A percentile compares a stretch with the other conserved stretches of the same genome.
Evolutionary conservation across 805 yeast species (phyloP).

Genomic region (Saccharomycopsis microspora): DNA sequence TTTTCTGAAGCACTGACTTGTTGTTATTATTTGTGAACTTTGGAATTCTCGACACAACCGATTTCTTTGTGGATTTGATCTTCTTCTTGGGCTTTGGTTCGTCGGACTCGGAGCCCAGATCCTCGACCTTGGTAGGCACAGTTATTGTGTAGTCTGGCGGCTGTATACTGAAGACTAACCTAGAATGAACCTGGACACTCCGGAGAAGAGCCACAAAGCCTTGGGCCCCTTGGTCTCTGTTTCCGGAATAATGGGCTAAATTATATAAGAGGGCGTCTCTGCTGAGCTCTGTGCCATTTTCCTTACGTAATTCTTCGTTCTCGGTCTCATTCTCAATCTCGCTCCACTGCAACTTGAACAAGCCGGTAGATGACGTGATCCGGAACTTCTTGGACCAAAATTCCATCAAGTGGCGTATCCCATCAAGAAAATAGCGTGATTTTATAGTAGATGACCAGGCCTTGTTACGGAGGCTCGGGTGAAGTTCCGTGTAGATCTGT

Average conservation of each 20-base stretch:
- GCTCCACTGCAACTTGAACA: slow-evolving; percentile 35
- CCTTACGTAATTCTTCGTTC: slow-evolving; percentile 26
- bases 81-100: background rate
- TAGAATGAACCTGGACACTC: slow-evolving; percentile 55
- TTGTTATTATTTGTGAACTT: slow-evolving; percentile 14
- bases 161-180: slow-evolving; percentile 76
- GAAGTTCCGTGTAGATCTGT: slow-evolving; percentile 33
- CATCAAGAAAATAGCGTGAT: slow-evolving; percentile 64
- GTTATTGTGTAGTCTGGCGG: slow-evolving; percentile 70
- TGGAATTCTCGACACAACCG: slow-evolving; percentile 11
- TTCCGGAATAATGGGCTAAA: slow-evolving; percentile 44
- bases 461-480: slow-evolving; percentile 29
- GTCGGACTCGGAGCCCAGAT: background rate
- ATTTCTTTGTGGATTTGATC: background rate
- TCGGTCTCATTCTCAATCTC: slow-evolving; percentile 25
- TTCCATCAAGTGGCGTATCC: slow-evolving; percentile 54
- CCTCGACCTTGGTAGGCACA: background rate
- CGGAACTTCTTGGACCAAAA: slow-evolving; percentile 48
- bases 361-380: slow-evolving; percentile 28
- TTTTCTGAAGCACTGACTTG: slow-evolving; percentile 19
- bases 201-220: slow-evolving; percentile 75
- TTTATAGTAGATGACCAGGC: slow-evolving; percentile 33
- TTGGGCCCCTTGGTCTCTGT: slow-evolving; percentile 72
- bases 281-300: slow-evolving; percentile 19
- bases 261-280: slow-evolving; percentile 32